phyloP scores from a whole-genome alignment of 1,284 basidiomycete species.

The Cutaneotrichosporon dermatis region DNA sequence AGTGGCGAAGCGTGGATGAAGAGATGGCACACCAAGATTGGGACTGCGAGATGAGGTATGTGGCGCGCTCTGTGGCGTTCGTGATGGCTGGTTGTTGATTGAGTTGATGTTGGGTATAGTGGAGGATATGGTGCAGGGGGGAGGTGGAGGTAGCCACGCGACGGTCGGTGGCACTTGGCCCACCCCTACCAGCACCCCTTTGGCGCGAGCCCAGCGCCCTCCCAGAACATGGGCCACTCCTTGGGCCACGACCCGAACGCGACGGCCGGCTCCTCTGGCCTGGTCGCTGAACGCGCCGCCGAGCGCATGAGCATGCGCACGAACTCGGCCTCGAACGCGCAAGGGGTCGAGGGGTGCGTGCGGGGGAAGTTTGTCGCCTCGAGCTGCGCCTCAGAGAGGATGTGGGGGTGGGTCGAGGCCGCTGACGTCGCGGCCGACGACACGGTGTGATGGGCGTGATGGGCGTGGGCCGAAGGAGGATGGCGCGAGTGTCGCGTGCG shows the following conservation, averaged over 20 bases:
- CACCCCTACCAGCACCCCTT: constrained; percentile 1
- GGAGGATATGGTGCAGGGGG: too few species aligned
- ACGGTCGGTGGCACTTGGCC: too few species aligned
- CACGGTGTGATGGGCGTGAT: not conserved
- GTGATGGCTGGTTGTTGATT: too few species aligned
- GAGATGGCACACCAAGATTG: too few species aligned
- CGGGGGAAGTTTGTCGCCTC: not conserved
- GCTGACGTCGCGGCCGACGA: not conserved
- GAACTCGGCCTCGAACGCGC: constrained; percentile 9
- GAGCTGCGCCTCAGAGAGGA: not conserved
- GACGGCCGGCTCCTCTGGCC: not conserved
- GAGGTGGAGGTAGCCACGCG: too few species aligned
- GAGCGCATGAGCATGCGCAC: constrained; percentile 2
- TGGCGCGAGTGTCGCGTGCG: not conserved
- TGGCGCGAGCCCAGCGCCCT: constrained; percentile 16
- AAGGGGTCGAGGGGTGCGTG: not conserved
- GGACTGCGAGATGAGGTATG: too few species aligned
- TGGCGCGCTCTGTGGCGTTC: too few species aligned
- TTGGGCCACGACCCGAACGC: constrained; percentile 13
- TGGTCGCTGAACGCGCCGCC: not conserved
- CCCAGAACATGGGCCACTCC: constrained; percentile 25
- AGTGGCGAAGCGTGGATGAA: not conserved
- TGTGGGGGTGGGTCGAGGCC: not conserved
- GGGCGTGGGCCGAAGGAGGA: not conserved
- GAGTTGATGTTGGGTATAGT: too few species aligned